Percentiles rank a stretch among this genome's conserved stretches.
Conservation (phyloP, 257 asterid genomes). For the Paulownia fortunei region DNA sequence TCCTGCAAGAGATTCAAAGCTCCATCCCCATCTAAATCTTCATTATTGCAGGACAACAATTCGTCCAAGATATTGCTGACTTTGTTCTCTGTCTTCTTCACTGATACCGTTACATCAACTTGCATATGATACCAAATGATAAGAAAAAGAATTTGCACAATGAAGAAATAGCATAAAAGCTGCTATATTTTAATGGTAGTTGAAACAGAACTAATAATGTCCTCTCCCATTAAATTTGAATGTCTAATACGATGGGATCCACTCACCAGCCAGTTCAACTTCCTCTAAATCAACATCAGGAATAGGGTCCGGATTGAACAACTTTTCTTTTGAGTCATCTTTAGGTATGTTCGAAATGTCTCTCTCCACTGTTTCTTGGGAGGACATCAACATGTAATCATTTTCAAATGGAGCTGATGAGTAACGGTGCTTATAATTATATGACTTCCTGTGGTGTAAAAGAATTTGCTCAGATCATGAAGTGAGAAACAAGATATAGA, state of each 20-base stretch:
- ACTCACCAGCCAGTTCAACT: slow-evolving; percentile 52
- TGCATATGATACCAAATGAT: slow-evolving; percentile 8
- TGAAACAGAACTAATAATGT: neutral
- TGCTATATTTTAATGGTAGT: neutral
- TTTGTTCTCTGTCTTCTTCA: slow-evolving; percentile 35
- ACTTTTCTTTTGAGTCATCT: slow-evolving; percentile 34
- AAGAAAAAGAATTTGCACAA: neutral
- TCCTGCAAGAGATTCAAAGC: slow-evolving; percentile 59
- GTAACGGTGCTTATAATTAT: slow-evolving; percentile 50
- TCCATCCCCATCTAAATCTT: slow-evolving; percentile 62
- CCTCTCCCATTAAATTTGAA: neutral
- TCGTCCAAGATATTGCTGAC: slow-evolving; percentile 45
- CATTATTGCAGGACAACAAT: slow-evolving; percentile 44
- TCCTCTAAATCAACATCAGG: slow-evolving; percentile 42
- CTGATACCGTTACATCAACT: slow-evolving; percentile 40
- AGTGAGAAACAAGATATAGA: neutral
- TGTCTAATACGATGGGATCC: slow-evolving; percentile 10
- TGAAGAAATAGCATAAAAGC: neutral
- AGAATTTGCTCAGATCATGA: neutral
- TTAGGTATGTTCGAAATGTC: slow-evolving; percentile 30
- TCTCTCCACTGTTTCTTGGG: slow-evolving; percentile 43
- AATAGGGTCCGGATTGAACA: slow-evolving; percentile 27
- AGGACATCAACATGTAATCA: slow-evolving; percentile 37
- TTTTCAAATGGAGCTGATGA: slow-evolving; percentile 40
- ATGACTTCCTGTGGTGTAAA: slow-evolving; percentile 50